A percentile compares a stretch with the other conserved stretches of the same genome.
Evolutionary conservation across 257 asterid species (phyloP).

Genomic region (Vinca minor): DNA sequence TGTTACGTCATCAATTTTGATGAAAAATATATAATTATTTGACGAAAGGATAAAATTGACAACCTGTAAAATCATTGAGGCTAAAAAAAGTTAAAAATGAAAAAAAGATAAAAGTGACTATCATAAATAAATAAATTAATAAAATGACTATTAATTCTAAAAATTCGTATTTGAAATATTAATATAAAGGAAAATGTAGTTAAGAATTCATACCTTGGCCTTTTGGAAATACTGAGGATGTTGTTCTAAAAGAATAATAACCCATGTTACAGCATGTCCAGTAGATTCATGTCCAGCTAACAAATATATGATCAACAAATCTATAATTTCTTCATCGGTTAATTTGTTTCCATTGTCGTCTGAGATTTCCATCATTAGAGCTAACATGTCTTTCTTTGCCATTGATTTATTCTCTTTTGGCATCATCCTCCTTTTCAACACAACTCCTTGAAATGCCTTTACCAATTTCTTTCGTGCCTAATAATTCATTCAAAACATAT

Average conservation of each 20-base stretch:
- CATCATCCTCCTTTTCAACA: conserved; percentile 4
- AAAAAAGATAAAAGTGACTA: no score
- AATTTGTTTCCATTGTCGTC: conserved; percentile 6
- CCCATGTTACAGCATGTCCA: conserved; percentile 12
- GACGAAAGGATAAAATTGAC: no score
- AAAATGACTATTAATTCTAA: no score
- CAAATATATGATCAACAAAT: conserved; percentile 1
- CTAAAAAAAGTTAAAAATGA: no score
- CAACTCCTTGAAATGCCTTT: conserved; percentile 4
- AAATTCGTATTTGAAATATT: no score
- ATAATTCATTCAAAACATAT: background rate
- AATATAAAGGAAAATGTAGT: no score
- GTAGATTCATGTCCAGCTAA: conserved; percentile 12
- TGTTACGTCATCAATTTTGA: no score
- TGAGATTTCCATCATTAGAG: conserved; percentile 4
- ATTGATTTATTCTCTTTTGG: background rate
- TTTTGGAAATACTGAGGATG: conserved; percentile 12
- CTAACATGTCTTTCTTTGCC: conserved; percentile 11
- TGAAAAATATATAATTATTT: no score
- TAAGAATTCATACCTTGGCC: conserved; percentile 2
- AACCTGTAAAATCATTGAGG: no score
- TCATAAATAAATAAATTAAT: no score
- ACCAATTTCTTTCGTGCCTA: conserved; percentile 10
- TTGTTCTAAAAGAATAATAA: background rate
- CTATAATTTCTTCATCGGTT: conserved; percentile 12